Percentiles rank a stretch among this genome's conserved stretches.
Conservation (phyloP, 306 rosid genomes). For the Purshia tridentata region DNA sequence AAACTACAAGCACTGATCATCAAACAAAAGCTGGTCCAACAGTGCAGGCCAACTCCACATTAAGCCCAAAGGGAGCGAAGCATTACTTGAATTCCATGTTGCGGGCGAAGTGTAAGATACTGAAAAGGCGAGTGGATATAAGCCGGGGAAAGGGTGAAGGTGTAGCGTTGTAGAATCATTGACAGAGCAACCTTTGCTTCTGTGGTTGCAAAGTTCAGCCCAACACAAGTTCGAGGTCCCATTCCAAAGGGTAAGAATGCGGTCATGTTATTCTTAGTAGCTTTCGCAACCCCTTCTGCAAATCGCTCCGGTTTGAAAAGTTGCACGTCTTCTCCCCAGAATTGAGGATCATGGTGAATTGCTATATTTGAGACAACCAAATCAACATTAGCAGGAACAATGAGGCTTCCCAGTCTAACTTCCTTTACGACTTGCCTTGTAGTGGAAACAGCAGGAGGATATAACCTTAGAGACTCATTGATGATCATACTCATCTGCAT, state of each 20-base stretch:
- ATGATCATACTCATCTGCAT: slow-evolving; percentile 40
- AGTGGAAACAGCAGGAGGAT: slow-evolving; percentile 21
- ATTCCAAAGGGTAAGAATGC: slow-evolving; percentile 30
- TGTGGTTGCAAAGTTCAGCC: slow-evolving; percentile 21
- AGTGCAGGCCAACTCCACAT: too few species aligned
- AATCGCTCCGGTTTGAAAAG: slow-evolving; percentile 35
- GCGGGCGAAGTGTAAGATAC: slow-evolving; percentile 24
- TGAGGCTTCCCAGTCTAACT: slow-evolving; percentile 17
- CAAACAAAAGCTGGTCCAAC: too few species aligned
- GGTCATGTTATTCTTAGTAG: slow-evolving; percentile 26
- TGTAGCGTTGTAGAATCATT: slow-evolving; percentile 32
- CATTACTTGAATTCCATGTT: slow-evolving; percentile 29
- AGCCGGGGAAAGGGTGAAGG: slow-evolving; percentile 27
- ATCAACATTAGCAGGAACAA: slow-evolving; percentile 14
- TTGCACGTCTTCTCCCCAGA: slow-evolving; percentile 35
- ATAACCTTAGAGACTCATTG: slow-evolving; percentile 33
- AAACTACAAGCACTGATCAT: too few species aligned
- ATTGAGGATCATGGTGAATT: slow-evolving; percentile 31
- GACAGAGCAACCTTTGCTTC: slow-evolving; percentile 30
- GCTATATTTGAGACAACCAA: slow-evolving; percentile 13
- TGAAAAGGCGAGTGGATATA: slow-evolving; percentile 31
- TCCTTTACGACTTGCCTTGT: slow-evolving; percentile 11
- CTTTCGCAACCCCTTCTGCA: slow-evolving; percentile 29
- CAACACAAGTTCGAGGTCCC: slow-evolving; percentile 39
- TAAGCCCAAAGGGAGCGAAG: background rate